phyloP scores from a whole-genome alignment of 2,329 filamentous ascomycete species.

The Harringtonia aguacate region DNA sequence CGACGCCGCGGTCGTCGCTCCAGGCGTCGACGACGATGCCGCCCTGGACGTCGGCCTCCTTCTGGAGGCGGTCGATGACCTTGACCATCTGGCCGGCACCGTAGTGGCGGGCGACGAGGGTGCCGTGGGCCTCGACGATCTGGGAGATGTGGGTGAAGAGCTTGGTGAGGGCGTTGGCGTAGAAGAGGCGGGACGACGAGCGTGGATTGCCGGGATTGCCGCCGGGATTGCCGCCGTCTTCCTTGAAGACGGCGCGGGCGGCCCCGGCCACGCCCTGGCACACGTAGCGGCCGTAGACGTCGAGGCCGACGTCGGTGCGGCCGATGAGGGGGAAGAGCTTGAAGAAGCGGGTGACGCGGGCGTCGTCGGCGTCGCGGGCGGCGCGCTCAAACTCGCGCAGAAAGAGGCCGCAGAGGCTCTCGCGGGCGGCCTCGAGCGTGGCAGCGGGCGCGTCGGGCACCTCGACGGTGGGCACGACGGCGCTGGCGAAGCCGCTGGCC shows the following conservation, averaged over 20 bases:
- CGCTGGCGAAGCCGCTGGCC: slow-evolving; percentile 75
- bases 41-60: slow-evolving; percentile 91
- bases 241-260: slow-evolving; percentile 70
- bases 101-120: slow-evolving; percentile 88
- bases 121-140: slow-evolving; percentile 86
- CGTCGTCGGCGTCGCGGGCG: slow-evolving; percentile 73
- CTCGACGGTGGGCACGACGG: slow-evolving; percentile 90
- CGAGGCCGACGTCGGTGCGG: slow-evolving; percentile 75
- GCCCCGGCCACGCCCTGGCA: slow-evolving; percentile 86
- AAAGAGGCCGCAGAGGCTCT: slow-evolving; percentile 84
- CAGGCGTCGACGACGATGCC: slow-evolving; percentile 94
- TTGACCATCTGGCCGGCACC: slow-evolving; percentile 86
- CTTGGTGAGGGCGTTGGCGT: slow-evolving; percentile 79
- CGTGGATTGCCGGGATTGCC: background rate
- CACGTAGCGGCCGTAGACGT: slow-evolving; percentile 92
- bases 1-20: slow-evolving; percentile 78
- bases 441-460: slow-evolving; percentile 84
- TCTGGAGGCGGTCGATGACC: slow-evolving; percentile 85
- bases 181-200: slow-evolving; percentile 68
- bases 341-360: slow-evolving; percentile 91
- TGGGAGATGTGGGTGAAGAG: slow-evolving; percentile 96
- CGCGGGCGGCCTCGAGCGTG: slow-evolving; percentile 77
- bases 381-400: slow-evolving; percentile 92
- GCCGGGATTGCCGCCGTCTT: slow-evolving; percentile 39
- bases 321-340: slow-evolving; percentile 95